A percentile compares a stretch with the other conserved stretches of the same genome.
Evolutionary conservation across 2,329 filamentous ascomycete genomes (phyloP).

Genomic region (Davidsoniella australis): DNA sequence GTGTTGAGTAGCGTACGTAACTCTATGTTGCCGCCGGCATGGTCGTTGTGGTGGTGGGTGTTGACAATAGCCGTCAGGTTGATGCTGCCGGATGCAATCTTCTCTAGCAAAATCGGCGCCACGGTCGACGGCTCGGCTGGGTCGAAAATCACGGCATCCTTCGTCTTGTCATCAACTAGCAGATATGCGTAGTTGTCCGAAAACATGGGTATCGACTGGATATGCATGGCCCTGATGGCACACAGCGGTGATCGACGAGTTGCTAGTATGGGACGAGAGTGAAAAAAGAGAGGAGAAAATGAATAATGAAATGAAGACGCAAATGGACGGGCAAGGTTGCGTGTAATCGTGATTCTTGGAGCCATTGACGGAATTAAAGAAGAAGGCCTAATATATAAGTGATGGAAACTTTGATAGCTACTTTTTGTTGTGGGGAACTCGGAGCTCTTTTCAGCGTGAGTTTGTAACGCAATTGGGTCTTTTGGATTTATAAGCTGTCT

Average conservation of each 20-base stretch:
- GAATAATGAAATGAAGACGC: neutral
- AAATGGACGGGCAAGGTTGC: neutral
- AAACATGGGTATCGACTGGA: constrained; percentile 83
- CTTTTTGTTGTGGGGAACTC: too few species aligned
- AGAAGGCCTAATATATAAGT: neutral
- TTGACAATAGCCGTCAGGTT: constrained; percentile 85
- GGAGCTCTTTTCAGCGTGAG: too few species aligned
- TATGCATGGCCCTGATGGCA: constrained; percentile 49
- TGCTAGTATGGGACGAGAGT: neutral
- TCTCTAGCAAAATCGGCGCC: constrained; percentile 36
- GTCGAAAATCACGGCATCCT: constrained; percentile 64
- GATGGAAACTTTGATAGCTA: too few species aligned
- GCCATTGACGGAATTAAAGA: neutral
- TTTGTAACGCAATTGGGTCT: too few species aligned
- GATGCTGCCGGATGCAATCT: constrained; percentile 52
- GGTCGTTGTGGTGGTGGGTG: constrained; percentile 92
- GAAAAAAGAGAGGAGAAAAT: neutral
- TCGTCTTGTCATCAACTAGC: constrained; percentile 59
- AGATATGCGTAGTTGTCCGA: constrained; percentile 78
- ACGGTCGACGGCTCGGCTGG: constrained; percentile 59
- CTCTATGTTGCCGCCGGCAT: constrained; percentile 78
- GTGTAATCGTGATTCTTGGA: neutral
- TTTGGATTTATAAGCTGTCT: too few species aligned
- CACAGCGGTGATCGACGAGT: neutral
- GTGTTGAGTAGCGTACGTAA: constrained; percentile 25